These are phyloP conservation scores for Grosmannia clavigera DNA, from an alignment of 2,329 filamentous ascomycete genomes.

Conservation along the genomic window DNA sequence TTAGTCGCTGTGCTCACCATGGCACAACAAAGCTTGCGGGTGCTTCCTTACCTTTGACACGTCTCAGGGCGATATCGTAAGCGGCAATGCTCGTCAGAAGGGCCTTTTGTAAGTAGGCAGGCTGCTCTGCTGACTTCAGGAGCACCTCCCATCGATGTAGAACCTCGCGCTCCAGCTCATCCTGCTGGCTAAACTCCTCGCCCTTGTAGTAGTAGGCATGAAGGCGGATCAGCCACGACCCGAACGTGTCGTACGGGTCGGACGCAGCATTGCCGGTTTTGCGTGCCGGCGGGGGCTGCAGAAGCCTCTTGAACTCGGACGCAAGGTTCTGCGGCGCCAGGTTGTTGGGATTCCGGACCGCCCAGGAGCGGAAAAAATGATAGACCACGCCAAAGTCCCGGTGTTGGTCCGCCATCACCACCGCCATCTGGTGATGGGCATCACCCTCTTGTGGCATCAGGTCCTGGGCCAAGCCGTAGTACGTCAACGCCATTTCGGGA, in stretches of 20 bases:
- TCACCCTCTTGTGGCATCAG: conserved; percentile 68
- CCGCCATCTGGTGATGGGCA: conserved; percentile 81
- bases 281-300: conserved; percentile 19
- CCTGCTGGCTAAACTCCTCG: conserved; percentile 58
- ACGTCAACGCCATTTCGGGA: conserved; percentile 69
- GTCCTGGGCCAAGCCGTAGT: conserved; percentile 71
- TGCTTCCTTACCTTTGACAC: conserved; percentile 37
- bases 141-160: conserved; percentile 64
- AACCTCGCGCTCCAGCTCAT: conserved; percentile 77
- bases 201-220: conserved; percentile 78
- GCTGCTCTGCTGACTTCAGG: conserved; percentile 54
- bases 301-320: conserved; percentile 55
- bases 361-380: conserved; percentile 74
- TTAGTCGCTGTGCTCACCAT: conserved; percentile 10
- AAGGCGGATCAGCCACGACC: conserved; percentile 73
- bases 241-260: conserved; percentile 50
- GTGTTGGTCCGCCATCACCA: conserved; percentile 67
- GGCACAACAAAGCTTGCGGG: not conserved
- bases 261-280: conserved; percentile 24
- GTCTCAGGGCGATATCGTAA: conserved; percentile 52
- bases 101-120: conserved; percentile 61
- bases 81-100: conserved; percentile 78
- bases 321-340: conserved; percentile 62
- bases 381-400: conserved; percentile 72
- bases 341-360: conserved; percentile 61